Evolutionary conservation across 305 asterid species (phyloP).

Genomic region (Fraxinus dipetala): DNA sequence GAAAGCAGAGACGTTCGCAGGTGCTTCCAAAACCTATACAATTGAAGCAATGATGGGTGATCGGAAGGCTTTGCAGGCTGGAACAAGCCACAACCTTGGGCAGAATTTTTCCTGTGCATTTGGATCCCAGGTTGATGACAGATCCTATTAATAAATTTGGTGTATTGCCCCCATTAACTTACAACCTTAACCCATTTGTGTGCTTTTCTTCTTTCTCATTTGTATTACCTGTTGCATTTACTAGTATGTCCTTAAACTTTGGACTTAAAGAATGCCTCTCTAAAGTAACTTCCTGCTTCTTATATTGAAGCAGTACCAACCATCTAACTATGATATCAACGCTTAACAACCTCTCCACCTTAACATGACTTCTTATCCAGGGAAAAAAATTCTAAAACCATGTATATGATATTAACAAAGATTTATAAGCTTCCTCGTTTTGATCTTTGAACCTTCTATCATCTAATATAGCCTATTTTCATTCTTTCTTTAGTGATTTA

Average conservation of each 20-base stretch:
- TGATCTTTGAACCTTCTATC: not conserved
- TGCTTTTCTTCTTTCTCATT: not conserved
- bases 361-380: conserved; percentile 9
- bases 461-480: not conserved
- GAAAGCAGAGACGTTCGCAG: conserved; percentile 87
- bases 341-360: conserved; percentile 6
- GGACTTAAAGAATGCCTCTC: conserved; percentile 1
- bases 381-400: not conserved
- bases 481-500: not conserved
- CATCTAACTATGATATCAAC: not conserved
- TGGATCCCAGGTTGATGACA: conserved; percentile 65
- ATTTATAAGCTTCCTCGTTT: not conserved
- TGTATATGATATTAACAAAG: not conserved
- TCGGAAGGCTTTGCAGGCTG: conserved; percentile 92
- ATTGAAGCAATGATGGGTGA: conserved; percentile 99
- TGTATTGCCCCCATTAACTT: not conserved
- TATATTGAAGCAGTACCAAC: not conserved
- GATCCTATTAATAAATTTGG: not conserved
- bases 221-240: not conserved
- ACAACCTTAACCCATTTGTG: not conserved
- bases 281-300: not conserved
- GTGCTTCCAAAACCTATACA: conserved; percentile 86
- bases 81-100: conserved; percentile 97
- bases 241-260: not conserved
- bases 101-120: conserved; percentile 96